Percentiles rank a stretch among this genome's conserved stretches.
These are phyloP conservation scores for Fusarium bactridioides DNA, from an alignment of 2,329 filamentous ascomycete genomes.

Conservation along the genomic window DNA sequence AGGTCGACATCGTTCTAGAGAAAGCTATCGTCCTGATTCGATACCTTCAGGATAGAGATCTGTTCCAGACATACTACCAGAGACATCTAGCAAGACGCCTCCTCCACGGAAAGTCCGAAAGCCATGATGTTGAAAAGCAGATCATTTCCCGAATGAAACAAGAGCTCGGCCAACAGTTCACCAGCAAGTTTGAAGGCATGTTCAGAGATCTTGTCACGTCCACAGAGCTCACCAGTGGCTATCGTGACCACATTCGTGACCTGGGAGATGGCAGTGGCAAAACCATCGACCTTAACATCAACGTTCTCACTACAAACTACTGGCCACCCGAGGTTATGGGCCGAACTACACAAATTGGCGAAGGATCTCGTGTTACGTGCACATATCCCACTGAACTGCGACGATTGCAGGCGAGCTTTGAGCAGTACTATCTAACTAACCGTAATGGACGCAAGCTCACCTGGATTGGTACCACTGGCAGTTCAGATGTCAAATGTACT, in stretches of 20 bases:
- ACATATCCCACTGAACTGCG: slow-evolving; percentile 80
- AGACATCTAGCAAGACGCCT: slow-evolving; percentile 91
- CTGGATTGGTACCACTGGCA: slow-evolving; percentile 78
- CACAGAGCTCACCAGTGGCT: slow-evolving; percentile 79
- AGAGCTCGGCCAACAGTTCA: slow-evolving; percentile 94
- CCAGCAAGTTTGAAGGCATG: slow-evolving; percentile 93
- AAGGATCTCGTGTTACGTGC: slow-evolving; percentile 57
- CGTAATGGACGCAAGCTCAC: slow-evolving; percentile 88
- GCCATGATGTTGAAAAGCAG: slow-evolving; percentile 90
- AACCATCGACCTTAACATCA: slow-evolving; percentile 80
- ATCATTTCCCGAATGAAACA: slow-evolving; percentile 98
- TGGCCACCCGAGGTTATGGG: slow-evolving; percentile 94
- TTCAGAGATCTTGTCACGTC: slow-evolving; percentile 95
- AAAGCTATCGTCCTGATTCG: slow-evolving; percentile 89
- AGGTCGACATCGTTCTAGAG: slow-evolving; percentile 84
- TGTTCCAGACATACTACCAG: slow-evolving; percentile 98
- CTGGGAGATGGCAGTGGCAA: slow-evolving; percentile 55
- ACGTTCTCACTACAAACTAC: slow-evolving; percentile 89
- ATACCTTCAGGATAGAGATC: slow-evolving; percentile 89
- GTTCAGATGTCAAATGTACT: slow-evolving; percentile 83
- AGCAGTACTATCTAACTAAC: slow-evolving; percentile 85
- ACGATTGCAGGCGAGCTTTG: slow-evolving; percentile 82
- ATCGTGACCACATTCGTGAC: slow-evolving; percentile 70
- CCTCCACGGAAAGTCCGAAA: slow-evolving; percentile 87
- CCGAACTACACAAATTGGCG: slow-evolving; percentile 59